These are phyloP conservation scores for Plasmodium yoelii DNA, from an alignment of 169 alveolate genomes.

Conservation along the genomic window DNA sequence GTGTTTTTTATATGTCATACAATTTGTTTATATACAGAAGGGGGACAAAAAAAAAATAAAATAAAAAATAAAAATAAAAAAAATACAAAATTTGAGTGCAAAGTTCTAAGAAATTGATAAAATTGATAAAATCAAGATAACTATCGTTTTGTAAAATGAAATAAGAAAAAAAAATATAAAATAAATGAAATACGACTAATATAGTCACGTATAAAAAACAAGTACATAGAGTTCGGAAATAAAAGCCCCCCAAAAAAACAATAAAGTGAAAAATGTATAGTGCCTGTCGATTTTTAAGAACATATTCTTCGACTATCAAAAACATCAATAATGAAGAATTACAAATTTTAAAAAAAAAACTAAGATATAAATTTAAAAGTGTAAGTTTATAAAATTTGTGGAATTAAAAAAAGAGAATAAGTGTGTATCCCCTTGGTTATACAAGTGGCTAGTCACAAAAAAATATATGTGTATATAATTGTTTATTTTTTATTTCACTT, in stretches of 20 bases:
- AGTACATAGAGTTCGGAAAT: background rate
- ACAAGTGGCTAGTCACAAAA: background rate
- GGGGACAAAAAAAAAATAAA: too few species aligned
- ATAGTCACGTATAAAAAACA: too few species aligned
- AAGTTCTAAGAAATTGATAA: too few species aligned
- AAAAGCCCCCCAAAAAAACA: background rate
- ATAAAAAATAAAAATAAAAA: too few species aligned
- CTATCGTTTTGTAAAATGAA: too few species aligned
- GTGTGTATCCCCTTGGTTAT: background rate
- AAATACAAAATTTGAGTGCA: too few species aligned
- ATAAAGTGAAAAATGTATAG: conserved; percentile 6
- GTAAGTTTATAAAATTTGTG: conserved; percentile 30
- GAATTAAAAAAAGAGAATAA: conserved; percentile 9
- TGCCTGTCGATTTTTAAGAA: conserved; percentile 11
- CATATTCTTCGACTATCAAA: conserved; percentile 25
- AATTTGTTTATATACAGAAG: too few species aligned
- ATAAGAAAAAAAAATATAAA: too few species aligned
- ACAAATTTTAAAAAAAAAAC: conserved; percentile 31
- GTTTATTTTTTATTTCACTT: background rate
- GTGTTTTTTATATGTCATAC: too few species aligned
- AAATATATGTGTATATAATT: conserved; percentile 1
- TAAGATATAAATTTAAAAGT: conserved; percentile 68
- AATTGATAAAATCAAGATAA: too few species aligned
- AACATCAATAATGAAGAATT: conserved; percentile 28
- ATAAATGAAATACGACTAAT: too few species aligned